Evolutionary conservation across 305 asterid genomes (phyloP), one percentile per base, ranked within the genome.

Genomic region (Rubia peregrina): DNA sequence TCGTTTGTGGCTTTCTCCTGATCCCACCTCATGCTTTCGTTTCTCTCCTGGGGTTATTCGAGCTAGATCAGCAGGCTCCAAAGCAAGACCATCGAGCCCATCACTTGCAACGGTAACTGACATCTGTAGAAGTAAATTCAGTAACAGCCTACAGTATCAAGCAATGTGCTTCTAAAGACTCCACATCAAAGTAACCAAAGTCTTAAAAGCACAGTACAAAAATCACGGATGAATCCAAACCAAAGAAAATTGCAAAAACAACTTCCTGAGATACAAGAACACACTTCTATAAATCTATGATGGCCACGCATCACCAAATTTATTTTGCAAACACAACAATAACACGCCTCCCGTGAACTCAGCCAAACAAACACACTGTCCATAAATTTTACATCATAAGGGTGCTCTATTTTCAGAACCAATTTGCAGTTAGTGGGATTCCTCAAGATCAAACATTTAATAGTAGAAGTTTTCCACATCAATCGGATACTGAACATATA

Each of bases 21-120:
- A 60, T 79, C 84, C 86, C 68, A 87, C 91, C 17, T 87, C 97
- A 26, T 90, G 86, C 73, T 84, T 87, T 11, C 90, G 81, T 74
- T 87, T 88, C 71, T 84, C 90, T 6, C 88, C 88, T 0, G 70
- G 72, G 83, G 87, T 88, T n/a, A 83, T 82, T 78, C 82, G 91
- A 0, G 89, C 77, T 7, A 83, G 74, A 69, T 85, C 89, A 73
- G 63, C 68, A 22, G 73, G 46, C 53, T 87, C 95, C 68, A 83
- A 61, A 65, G 79, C 82, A 11, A 33, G 36, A 4, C 36, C 36
- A 33, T 21, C 59, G 9, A 82, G 68, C 53, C 81, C 92, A 14
- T 74, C 74, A 30, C 69, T 78, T n/a, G 73, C 63, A 44, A 51
- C 6, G 22, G 57, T 51, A 51, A 78, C 88, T 42, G 84, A 87